These are phyloP conservation scores for Phellinidium pouzarii DNA, from an alignment of 1,284 basidiomycete species.

Conservation along the genomic window DNA sequence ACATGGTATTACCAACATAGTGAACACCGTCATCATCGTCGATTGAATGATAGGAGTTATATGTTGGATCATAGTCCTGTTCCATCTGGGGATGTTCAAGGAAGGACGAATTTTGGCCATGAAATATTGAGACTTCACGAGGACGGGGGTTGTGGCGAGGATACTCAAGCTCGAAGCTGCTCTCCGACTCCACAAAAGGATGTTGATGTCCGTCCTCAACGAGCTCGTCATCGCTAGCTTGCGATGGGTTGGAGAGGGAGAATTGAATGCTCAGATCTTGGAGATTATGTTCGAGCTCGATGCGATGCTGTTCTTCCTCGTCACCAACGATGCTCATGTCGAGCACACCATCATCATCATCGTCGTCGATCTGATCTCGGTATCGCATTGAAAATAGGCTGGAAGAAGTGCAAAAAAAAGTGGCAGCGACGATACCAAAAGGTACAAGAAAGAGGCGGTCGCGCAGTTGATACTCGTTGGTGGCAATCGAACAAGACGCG, in stretches of 20 bases:
- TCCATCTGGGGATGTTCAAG: slow-evolving; percentile 49
- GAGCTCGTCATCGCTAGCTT: slow-evolving; percentile 35
- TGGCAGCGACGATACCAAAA: background rate
- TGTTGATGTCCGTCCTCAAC: slow-evolving; percentile 18
- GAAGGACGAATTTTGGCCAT: slow-evolving; percentile 54
- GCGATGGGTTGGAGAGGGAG: slow-evolving; percentile 37
- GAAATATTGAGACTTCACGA: slow-evolving; percentile 45
- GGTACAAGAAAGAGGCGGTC: background rate
- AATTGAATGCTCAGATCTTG: slow-evolving; percentile 64
- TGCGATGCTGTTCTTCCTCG: slow-evolving; percentile 62
- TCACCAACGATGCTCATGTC: slow-evolving; percentile 54
- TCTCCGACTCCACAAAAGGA: slow-evolving; percentile 12
- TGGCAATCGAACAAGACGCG: background rate
- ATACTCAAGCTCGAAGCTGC: slow-evolving; percentile 49
- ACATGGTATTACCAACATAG: slow-evolving; percentile 62
- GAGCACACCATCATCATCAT: slow-evolving; percentile 17
- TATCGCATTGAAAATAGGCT: slow-evolving; percentile 9
- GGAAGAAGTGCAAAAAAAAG: slow-evolving; percentile 1
- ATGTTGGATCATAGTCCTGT: slow-evolving; percentile 44
- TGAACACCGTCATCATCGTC: slow-evolving; percentile 57
- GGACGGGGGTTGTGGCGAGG: slow-evolving; percentile 57
- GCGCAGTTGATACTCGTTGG: background rate
- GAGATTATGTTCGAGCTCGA: slow-evolving; percentile 67
- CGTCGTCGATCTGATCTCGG: slow-evolving; percentile 3
- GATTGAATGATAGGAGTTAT: slow-evolving; percentile 56